A percentile compares a stretch with the other conserved stretches of the same genome.
phyloP scores from a whole-genome alignment of 2,329 filamentous ascomycete genomes.

The Aspergillus eucalypticola region DNA sequence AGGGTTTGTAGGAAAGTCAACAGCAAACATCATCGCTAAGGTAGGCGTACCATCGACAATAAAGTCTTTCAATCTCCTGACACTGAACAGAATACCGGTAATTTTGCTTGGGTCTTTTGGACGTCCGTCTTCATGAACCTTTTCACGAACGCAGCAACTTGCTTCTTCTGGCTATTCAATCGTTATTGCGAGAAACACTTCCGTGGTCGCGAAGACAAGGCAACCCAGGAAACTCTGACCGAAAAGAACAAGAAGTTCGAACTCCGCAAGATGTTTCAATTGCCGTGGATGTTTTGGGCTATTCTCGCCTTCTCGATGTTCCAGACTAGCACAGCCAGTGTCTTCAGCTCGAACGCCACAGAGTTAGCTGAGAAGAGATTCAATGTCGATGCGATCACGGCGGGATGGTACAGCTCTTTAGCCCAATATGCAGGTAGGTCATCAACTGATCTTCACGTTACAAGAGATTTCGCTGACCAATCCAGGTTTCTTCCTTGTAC shows the following conservation, averaged over 20 bases:
- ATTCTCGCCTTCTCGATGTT: conserved; percentile 59
- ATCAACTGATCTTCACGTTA: neutral
- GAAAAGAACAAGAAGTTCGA: conserved; percentile 63
- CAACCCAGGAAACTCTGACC: conserved; percentile 60
- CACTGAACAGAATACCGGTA: conserved; percentile 49
- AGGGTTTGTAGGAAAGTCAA: conserved; percentile 61
- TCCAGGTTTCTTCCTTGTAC: conserved; percentile 58
- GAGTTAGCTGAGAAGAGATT: conserved; percentile 63
- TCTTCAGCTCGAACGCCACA: conserved; percentile 61
- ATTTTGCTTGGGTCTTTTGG: conserved; percentile 66
- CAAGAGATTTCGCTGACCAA: neutral
- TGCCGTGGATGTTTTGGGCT: conserved; percentile 63
- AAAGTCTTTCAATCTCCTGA: conserved; percentile 1
- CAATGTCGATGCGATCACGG: conserved; percentile 54
- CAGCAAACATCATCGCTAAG: conserved; percentile 60
- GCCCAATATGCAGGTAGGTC: conserved; percentile 53
- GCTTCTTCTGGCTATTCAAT: conserved; percentile 59
- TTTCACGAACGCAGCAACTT: conserved; percentile 59
- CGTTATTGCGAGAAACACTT: conserved; percentile 53
- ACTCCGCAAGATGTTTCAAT: conserved; percentile 54
- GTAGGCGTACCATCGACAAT: conserved; percentile 18
- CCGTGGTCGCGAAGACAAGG: conserved; percentile 52
- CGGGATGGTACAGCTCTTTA: conserved; percentile 62
- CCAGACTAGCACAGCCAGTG: conserved; percentile 56
- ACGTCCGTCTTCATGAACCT: conserved; percentile 65